Conservation (phyloP, 2,329 filamentous ascomycete genomes). For the Leptographium radiaticola region DNA sequence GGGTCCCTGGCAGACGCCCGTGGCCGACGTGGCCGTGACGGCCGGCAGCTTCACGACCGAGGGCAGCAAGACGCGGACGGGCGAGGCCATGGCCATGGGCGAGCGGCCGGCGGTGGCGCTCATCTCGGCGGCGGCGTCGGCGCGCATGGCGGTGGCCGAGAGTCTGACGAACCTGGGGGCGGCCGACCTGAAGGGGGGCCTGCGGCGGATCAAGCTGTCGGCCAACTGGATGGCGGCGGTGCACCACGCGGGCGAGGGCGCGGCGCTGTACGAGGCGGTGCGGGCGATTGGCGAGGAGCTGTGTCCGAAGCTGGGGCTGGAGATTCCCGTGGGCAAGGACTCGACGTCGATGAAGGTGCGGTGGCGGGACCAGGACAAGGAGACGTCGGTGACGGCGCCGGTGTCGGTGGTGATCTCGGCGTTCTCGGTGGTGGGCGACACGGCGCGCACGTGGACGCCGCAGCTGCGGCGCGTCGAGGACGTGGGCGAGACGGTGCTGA, state of each 20-base stretch:
- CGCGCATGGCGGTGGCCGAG: constrained; percentile 92
- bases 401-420: constrained; percentile 85
- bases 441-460: constrained; percentile 86
- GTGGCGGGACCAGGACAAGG: constrained; percentile 59
- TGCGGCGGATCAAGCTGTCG: constrained; percentile 73
- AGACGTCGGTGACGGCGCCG: constrained; percentile 81
- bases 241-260: constrained; percentile 82
- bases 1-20: constrained; percentile 88
- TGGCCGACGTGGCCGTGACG: constrained; percentile 88
- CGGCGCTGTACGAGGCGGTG: constrained; percentile 85
- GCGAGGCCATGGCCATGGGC: constrained; percentile 97
- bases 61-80: constrained; percentile 58
- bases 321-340: constrained; percentile 94
- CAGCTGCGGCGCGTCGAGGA: constrained; percentile 72
- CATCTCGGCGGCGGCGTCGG: constrained; percentile 79
- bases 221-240: constrained; percentile 99
- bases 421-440: constrained; percentile 72
- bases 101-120: constrained; percentile 82
- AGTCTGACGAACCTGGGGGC: constrained; percentile 88
- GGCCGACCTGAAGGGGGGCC: constrained; percentile 44
- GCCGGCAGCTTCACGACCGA: constrained; percentile 60
- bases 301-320: constrained; percentile 79
- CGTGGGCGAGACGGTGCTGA: constrained; percentile 74
- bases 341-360: constrained; percentile 98
- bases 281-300: constrained; percentile 86